Evolutionary conservation across 1,284 basidiomycete species (phyloP).

Genomic region (Wallemia mellicola): DNA sequence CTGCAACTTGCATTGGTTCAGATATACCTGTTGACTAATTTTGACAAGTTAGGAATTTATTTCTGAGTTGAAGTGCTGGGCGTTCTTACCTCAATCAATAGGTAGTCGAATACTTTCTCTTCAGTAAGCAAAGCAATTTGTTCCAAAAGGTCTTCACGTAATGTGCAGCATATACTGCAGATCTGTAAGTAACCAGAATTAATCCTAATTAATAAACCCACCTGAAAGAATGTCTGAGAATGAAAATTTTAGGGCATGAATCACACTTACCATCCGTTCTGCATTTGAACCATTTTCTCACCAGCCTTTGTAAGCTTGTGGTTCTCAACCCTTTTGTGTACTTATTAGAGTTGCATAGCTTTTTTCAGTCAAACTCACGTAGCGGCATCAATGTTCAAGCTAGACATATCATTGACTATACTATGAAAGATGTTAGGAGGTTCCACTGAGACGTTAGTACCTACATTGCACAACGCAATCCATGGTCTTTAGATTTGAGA

Average conservation of each 20-base stretch:
- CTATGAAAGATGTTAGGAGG: conserved; percentile 7
- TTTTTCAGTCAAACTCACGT: conserved; percentile 7
- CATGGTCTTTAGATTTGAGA: conserved; percentile 17
- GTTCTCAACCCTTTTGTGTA: conserved; percentile 17
- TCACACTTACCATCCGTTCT: conserved; percentile 12
- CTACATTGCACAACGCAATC: conserved; percentile 12
- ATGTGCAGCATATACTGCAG: conserved; percentile 21
- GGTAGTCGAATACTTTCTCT: conserved; percentile 16
- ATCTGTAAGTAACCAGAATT: not conserved
- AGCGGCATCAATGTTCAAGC: not conserved
- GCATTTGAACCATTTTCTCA: conserved; percentile 19
- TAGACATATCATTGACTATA: conserved; percentile 18
- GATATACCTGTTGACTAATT: conserved; percentile 11
- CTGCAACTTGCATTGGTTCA: conserved; percentile 19
- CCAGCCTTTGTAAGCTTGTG: conserved; percentile 17
- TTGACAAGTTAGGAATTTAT: too few species aligned
- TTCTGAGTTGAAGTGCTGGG: too few species aligned
- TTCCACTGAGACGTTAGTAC: not conserved
- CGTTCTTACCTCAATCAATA: conserved; percentile 17
- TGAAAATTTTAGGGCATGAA: not conserved
- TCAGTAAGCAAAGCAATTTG: conserved; percentile 18
- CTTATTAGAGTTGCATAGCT: conserved; percentile 13
- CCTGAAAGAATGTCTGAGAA: not conserved
- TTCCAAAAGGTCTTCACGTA: conserved; percentile 21
- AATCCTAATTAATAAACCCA: too few species aligned